phyloP scores from a whole-genome alignment of 371 early-diverging fungal species.

The Mucor mucedo region DNA sequence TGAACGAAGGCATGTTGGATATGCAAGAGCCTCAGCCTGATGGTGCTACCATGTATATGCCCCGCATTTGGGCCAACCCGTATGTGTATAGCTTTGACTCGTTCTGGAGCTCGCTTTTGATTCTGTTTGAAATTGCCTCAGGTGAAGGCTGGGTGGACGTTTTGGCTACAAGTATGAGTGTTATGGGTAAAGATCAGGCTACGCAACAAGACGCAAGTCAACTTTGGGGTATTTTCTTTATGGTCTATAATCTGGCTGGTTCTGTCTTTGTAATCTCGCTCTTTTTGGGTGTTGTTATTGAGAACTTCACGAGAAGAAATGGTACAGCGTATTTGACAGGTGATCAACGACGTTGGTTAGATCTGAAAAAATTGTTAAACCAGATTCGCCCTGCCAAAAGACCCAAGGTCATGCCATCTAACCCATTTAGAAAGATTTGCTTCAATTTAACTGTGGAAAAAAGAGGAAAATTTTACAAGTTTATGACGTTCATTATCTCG shows the following conservation, averaged over 20 bases:
- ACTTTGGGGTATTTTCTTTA: constrained; percentile 66
- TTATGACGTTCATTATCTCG: constrained; percentile 54
- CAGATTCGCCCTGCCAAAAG: constrained; percentile 65
- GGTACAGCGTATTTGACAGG: constrained; percentile 70
- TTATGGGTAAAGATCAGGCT: constrained; percentile 56
- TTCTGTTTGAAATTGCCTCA: constrained; percentile 70
- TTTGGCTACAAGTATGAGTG: constrained; percentile 60
- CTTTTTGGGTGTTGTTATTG: constrained; percentile 75
- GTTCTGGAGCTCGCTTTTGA: constrained; percentile 61
- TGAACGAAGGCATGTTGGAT: constrained; percentile 40
- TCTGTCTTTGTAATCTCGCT: constrained; percentile 68
- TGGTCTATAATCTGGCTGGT: constrained; percentile 68
- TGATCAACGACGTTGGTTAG: constrained; percentile 75
- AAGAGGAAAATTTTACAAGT: constrained; percentile 55
- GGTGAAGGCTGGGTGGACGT: constrained; percentile 80
- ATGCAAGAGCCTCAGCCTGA: constrained; percentile 46
- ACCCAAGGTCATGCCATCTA: constrained; percentile 44
- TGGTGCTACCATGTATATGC: constrained; percentile 45
- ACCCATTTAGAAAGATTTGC: constrained; percentile 47
- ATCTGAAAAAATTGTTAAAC: constrained; percentile 67
- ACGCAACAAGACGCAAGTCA: constrained; percentile 57
- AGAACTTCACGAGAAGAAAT: constrained; percentile 66
- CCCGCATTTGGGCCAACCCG: constrained; percentile 71
- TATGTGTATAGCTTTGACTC: constrained; percentile 72
- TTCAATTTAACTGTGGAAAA: constrained; percentile 58